phyloP scores from a whole-genome alignment of 257 asterid species.

The Echium plantagineum region DNA sequence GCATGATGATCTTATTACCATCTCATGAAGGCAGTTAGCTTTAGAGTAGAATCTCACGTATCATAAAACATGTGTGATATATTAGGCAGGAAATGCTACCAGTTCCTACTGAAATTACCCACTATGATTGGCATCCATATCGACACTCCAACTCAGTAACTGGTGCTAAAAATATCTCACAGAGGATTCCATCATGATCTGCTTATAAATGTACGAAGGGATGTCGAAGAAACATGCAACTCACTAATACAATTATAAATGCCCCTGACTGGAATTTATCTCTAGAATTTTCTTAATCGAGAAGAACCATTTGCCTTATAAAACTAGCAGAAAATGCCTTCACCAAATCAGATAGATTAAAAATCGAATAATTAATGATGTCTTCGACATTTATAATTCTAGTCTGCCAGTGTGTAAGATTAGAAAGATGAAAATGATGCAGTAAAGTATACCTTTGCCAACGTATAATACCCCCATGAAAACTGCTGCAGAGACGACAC shows the following conservation, averaged over 20 bases:
- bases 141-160: neutral
- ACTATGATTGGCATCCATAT: too few relatives aligned
- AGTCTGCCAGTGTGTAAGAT: neutral
- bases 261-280: neutral
- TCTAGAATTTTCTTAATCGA: neutral
- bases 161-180: too few relatives aligned
- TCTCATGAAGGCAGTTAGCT: neutral
- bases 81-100: neutral
- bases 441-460: conserved; percentile 52
- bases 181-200: neutral
- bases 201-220: neutral
- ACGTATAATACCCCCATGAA: conserved; percentile 61
- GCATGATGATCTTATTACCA: neutral
- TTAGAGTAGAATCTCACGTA: neutral
- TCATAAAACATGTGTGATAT: too few relatives aligned
- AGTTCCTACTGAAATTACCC: too few relatives aligned
- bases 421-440: neutral
- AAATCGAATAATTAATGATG: neutral
- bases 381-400: neutral
- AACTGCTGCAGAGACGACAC: conserved; percentile 58
- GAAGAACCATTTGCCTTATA: neutral
- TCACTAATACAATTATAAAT: too few relatives aligned
- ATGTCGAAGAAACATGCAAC: neutral
- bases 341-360: neutral
- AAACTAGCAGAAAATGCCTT: neutral